A percentile compares a stretch with the other conserved stretches of the same genome.
Evolutionary conservation across 306 rosid genomes (phyloP).

Genomic region (Begonia peltatifolia): DNA sequence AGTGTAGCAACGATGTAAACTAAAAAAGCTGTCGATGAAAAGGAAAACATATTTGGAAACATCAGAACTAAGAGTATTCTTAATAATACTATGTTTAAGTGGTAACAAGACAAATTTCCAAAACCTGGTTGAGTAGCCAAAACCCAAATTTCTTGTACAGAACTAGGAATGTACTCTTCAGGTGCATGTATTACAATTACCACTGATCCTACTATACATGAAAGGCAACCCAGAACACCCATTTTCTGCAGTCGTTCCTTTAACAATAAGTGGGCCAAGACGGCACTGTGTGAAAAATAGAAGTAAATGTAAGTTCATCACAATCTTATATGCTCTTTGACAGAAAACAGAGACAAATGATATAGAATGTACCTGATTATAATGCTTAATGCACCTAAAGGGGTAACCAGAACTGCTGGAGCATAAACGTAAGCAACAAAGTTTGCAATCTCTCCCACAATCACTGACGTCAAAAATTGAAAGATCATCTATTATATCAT

Average conservation of each 20-base stretch:
- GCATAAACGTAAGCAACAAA: conserved; percentile 89
- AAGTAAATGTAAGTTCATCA: conserved; percentile 9
- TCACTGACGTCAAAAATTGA: conserved; percentile 36
- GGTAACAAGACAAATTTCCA: background rate
- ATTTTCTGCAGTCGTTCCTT: conserved; percentile 63
- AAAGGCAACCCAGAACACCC: conserved; percentile 79
- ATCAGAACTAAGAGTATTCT: no score
- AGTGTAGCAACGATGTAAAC: conserved; percentile 44
- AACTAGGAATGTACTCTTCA: conserved; percentile 55
- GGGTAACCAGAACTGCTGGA: conserved; percentile 91
- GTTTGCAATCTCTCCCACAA: conserved; percentile 80
- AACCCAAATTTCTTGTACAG: conserved; percentile 74
- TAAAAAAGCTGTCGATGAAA: conserved; percentile 45
- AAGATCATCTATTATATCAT: conserved; percentile 2
- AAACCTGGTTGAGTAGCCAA: conserved; percentile 85
- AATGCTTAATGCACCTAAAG: conserved; percentile 91
- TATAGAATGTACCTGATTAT: conserved; percentile 55
- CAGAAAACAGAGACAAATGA: background rate
- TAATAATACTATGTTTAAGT: background rate
- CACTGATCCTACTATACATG: conserved; percentile 81
- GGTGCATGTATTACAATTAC: conserved; percentile 95
- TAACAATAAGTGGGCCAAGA: conserved; percentile 84
- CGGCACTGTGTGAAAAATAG: conserved; percentile 39
- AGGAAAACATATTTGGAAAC: conserved; percentile 2
- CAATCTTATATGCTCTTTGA: conserved; percentile 4